These are phyloP conservation scores for Aotearoamyces nothofagi DNA, from an alignment of 2,329 filamentous ascomycete species.

Conservation along the genomic window DNA sequence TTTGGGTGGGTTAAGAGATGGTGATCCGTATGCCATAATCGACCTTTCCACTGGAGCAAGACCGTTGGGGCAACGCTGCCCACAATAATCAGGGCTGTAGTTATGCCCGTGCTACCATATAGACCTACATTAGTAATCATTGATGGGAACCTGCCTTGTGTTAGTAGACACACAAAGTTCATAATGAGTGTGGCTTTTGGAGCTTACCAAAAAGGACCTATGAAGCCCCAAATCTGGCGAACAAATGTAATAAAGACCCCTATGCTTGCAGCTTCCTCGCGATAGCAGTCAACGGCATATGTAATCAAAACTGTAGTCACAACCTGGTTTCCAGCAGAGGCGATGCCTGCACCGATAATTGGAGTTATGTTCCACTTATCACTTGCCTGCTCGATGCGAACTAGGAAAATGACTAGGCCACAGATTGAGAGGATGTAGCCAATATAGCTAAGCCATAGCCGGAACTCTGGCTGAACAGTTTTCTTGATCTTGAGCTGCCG, in stretches of 20 bases:
- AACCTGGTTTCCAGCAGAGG: conserved; percentile 39
- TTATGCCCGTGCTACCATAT: conserved; percentile 19
- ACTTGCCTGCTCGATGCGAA: conserved; percentile 15
- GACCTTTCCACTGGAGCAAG: conserved; percentile 13
- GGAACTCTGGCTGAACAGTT: conserved; percentile 30
- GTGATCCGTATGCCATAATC: too few relatives aligned
- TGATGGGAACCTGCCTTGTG: conserved; percentile 16
- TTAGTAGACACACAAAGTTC: neutral
- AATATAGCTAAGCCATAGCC: conserved; percentile 40
- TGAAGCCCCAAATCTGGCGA: conserved; percentile 35
- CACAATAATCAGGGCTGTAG: conserved; percentile 19
- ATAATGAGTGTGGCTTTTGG: too few relatives aligned
- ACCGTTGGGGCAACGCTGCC: conserved; percentile 17
- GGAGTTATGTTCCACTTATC: conserved; percentile 37
- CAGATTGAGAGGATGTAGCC: conserved; percentile 33
- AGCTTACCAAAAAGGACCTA: conserved; percentile 6
- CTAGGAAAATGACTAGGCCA: conserved; percentile 37
- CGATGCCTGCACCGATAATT: conserved; percentile 33
- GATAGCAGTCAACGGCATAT: conserved; percentile 42
- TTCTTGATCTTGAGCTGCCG: conserved; percentile 20
- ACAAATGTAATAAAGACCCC: conserved; percentile 44
- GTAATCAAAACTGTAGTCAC: conserved; percentile 44
- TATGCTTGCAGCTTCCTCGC: conserved; percentile 34
- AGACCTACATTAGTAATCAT: conserved; percentile 21
- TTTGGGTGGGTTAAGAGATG: too few relatives aligned